Conservation (phyloP, 352 stramenopile species). For the Globisporangium orthogonon region DNA sequence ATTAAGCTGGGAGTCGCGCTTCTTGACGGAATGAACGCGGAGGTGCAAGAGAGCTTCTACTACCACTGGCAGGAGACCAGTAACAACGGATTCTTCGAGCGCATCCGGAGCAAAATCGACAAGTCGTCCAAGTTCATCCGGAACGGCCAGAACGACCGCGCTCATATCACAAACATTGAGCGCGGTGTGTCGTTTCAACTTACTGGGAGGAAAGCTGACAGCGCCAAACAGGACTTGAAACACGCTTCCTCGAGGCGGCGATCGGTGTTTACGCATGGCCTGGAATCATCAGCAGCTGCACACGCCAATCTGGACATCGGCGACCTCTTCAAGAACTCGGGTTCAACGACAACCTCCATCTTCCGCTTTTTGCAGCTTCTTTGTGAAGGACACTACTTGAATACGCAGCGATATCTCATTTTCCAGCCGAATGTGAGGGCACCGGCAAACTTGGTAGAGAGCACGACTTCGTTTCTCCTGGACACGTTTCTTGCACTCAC, state of each 20-base stretch:
- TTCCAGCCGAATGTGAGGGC: conserved; percentile 19
- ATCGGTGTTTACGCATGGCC: conserved; percentile 14
- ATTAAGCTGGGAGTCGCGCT: conserved; percentile 61
- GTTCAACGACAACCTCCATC: conserved; percentile 34
- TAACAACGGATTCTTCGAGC: conserved; percentile 39
- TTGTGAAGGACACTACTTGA: conserved; percentile 67
- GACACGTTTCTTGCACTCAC: conserved; percentile 49
- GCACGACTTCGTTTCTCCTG: conserved; percentile 56
- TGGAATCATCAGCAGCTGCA: conserved; percentile 7
- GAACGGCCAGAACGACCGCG: conserved; percentile 19
- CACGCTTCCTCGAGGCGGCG: not conserved
- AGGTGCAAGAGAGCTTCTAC: conserved; percentile 70
- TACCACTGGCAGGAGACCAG: conserved; percentile 29
- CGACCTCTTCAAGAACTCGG: conserved; percentile 7
- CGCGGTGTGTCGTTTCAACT: conserved; percentile 6
- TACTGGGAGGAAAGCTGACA: not conserved
- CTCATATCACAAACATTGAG: not conserved
- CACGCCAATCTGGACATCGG: conserved; percentile 2
- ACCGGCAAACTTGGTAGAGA: conserved; percentile 56
- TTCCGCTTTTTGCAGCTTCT: conserved; percentile 73
- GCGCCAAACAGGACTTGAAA: not conserved
- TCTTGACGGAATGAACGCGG: conserved; percentile 68
- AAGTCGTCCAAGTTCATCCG: conserved; percentile 41
- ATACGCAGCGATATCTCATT: conserved; percentile 53
- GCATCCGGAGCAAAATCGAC: conserved; percentile 39